Conservation (phyloP, 2,329 filamentous ascomycete species). For the Paraphaeosphaeria minitans region DNA sequence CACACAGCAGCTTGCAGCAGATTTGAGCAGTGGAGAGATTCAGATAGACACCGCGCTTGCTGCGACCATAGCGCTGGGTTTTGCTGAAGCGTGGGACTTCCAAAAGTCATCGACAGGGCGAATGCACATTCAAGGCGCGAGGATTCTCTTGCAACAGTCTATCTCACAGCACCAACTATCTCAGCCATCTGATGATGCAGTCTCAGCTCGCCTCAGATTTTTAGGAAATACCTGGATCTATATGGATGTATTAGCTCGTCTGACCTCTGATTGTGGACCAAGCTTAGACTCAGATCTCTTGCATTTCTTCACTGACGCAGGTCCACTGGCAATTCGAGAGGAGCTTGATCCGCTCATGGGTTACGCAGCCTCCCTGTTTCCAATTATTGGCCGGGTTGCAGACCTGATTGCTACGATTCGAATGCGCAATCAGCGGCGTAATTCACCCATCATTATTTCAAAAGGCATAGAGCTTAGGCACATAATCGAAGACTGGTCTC, state of each 20-base stretch:
- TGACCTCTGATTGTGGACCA: conserved; percentile 65
- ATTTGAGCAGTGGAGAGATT: conserved; percentile 62
- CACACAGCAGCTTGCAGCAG: conserved; percentile 60
- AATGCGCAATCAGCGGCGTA: conserved; percentile 54
- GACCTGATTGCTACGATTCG: conserved; percentile 65
- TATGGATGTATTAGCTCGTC: conserved; percentile 71
- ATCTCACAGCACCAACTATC: conserved; percentile 51
- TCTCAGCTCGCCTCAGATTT: conserved; percentile 60
- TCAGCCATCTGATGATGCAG: conserved; percentile 37
- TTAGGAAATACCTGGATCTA: conserved; percentile 73
- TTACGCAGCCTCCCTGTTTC: conserved; percentile 68
- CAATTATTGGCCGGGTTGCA: conserved; percentile 67
- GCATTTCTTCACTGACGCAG: conserved; percentile 11
- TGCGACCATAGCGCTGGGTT: conserved; percentile 68
- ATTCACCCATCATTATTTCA: conserved; percentile 64
- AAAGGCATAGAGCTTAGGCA: conserved; percentile 65
- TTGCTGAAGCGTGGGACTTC: conserved; percentile 71
- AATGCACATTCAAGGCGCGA: conserved; percentile 67
- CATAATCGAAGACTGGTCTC: conserved; percentile 65
- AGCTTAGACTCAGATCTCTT: conserved; percentile 52
- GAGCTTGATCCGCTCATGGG: conserved; percentile 71
- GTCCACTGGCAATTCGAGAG: conserved; percentile 27
- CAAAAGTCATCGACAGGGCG: conserved; percentile 66
- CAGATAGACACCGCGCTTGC: conserved; percentile 66
- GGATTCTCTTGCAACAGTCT: conserved; percentile 64